phyloP scores from a whole-genome alignment of 805 yeast species.

The Metschnikowia picachoensis region DNA sequence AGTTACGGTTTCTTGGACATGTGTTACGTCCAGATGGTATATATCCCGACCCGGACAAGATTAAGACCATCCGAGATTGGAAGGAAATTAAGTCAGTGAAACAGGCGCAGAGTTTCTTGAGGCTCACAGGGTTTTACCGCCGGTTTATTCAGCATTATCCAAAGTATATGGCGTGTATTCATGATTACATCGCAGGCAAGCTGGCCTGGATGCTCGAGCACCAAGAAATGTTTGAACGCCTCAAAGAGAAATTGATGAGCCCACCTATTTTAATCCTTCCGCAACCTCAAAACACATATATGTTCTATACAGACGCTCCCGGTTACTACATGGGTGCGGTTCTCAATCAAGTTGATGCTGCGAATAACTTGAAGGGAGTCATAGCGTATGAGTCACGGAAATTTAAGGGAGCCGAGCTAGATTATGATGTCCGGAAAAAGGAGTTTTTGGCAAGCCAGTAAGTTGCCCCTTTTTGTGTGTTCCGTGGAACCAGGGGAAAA shows the following conservation, averaged over 20 bases:
- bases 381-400: neutral
- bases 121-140: neutral
- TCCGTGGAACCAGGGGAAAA: too few species aligned
- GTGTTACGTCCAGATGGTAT: neutral
- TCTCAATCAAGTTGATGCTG: neutral
- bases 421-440: constrained; percentile 2
- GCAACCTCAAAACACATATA: neutral
- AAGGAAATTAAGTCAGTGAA: neutral
- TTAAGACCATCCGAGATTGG: neutral
- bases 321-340: constrained; percentile 1
- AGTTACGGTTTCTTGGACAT: neutral
- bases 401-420: constrained; percentile 2
- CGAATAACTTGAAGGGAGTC: neutral
- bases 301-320: constrained; percentile 1
- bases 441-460: constrained; percentile 5
- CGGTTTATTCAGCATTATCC: neutral
- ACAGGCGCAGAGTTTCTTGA: neutral
- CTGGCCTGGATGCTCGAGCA: neutral
- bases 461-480: too few species aligned
- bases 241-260: neutral
- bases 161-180: neutral
- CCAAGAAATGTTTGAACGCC: neutral
- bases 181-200: neutral
- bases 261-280: constrained; percentile 2
- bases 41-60: neutral